Conservation (phyloP, 2,329 filamentous ascomycete species). For the Colletotrichum gigasporum region DNA sequence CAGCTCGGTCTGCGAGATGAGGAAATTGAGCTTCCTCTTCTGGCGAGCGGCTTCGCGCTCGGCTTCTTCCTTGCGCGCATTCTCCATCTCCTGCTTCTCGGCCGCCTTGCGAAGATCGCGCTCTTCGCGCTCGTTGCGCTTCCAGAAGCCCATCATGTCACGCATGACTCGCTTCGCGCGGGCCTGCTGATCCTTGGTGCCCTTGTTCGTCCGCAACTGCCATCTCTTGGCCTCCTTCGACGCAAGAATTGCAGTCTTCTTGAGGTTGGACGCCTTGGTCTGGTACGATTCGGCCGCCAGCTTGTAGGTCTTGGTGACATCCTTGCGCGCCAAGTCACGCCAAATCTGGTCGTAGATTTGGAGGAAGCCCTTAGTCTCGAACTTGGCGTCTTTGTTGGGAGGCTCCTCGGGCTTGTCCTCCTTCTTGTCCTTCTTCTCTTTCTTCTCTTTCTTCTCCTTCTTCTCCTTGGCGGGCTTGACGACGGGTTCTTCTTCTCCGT, state of each 20-base stretch:
- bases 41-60: conserved; percentile 97
- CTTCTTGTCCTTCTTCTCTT: conserved; percentile 54
- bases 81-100: conserved; percentile 95
- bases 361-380: conserved; percentile 91
- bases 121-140: conserved; percentile 97
- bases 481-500: conserved; percentile 49
- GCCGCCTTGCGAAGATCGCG: conserved; percentile 93
- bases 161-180: conserved; percentile 98
- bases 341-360: conserved; percentile 98
- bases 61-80: conserved; percentile 94
- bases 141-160: conserved; percentile 99
- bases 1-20: conserved; percentile 97
- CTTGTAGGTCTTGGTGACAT: conserved; percentile 91
- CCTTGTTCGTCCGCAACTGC: conserved; percentile 98
- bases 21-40: conserved; percentile 98
- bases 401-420: conserved; percentile 58
- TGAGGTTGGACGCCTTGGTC: conserved; percentile 92
- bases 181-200: conserved; percentile 96
- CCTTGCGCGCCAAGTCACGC: conserved; percentile 92
- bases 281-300: conserved; percentile 86
- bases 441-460: conserved; percentile 59
- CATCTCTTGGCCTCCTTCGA: conserved; percentile 97
- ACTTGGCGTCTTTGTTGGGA: conserved; percentile 69
- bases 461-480: conserved; percentile 47
- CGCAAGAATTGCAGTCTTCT: conserved; percentile 95